Evolutionary conservation across 192 early-diverging fungal species (phyloP).

Genomic region (Backusella sp.): DNA sequence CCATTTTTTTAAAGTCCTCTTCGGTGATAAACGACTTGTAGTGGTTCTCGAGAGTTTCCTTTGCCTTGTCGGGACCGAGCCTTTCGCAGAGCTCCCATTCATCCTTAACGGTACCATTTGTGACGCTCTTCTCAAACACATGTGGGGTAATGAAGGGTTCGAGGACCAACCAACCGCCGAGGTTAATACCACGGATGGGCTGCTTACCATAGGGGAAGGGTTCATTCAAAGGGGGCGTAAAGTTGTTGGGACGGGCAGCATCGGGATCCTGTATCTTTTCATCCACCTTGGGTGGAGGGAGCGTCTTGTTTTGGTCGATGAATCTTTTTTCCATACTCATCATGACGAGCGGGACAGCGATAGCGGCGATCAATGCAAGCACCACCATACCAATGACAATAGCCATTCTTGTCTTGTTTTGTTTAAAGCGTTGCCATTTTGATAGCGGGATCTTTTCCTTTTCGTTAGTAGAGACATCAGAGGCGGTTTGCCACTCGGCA

Average conservation of each 20-base stretch:
- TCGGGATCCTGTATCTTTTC: slow-evolving; percentile 20
- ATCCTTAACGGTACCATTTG: slow-evolving; percentile 44
- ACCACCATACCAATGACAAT: not conserved
- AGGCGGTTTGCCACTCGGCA: not conserved
- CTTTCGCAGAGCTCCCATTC: slow-evolving; percentile 62
- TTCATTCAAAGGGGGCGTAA: slow-evolving; percentile 42
- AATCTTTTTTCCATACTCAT: not conserved
- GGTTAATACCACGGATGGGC: slow-evolving; percentile 64
- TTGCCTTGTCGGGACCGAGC: slow-evolving; percentile 55
- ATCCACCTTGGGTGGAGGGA: not conserved
- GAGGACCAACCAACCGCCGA: slow-evolving; percentile 70
- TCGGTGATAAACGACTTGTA: slow-evolving; percentile 64
- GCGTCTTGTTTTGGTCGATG: not conserved
- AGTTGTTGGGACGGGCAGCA: slow-evolving; percentile 23
- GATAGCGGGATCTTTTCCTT: not conserved
- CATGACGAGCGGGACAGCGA: slow-evolving; percentile 1
- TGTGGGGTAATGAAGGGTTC: slow-evolving; percentile 57
- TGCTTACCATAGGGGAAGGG: slow-evolving; percentile 39
- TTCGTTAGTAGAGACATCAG: not conserved
- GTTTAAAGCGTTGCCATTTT: not conserved
- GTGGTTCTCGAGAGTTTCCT: slow-evolving; percentile 47
- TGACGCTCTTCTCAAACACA: slow-evolving; percentile 38
- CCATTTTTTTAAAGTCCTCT: slow-evolving; percentile 52
- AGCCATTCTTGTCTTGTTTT: not conserved
- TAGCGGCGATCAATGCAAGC: not conserved